These are phyloP conservation scores for Xerocomus alliaceus DNA, from an alignment of 1,284 basidiomycete species.

Conservation along the genomic window DNA sequence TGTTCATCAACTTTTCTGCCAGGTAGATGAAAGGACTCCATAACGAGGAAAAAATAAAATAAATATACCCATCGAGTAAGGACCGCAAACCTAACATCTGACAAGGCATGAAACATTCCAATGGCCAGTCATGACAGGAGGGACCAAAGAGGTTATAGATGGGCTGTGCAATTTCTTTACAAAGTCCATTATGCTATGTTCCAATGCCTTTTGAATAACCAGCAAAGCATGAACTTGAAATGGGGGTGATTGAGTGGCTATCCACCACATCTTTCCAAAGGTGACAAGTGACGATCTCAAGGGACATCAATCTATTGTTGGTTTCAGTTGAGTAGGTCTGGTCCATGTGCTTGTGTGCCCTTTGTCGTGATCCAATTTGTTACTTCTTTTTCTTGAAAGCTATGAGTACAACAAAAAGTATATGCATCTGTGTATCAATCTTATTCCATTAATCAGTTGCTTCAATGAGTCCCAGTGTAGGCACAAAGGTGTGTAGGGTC, in stretches of 20 bases:
- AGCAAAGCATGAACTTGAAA: background rate
- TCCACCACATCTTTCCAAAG: conserved; percentile 38
- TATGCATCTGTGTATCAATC: background rate
- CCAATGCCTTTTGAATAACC: conserved; percentile 6
- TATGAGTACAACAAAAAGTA: background rate
- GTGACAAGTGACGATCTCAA: conserved; percentile 25
- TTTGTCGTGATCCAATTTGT: conserved; percentile 15
- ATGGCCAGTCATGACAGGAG: background rate
- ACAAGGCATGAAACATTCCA: background rate
- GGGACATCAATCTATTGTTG: conserved; percentile 14
- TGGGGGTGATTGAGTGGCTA: conserved; percentile 21
- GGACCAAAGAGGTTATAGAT: conserved; percentile 3
- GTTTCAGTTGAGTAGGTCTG: background rate
- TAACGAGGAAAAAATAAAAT: too few species aligned
- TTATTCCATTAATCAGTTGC: background rate
- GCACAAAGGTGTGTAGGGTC: background rate
- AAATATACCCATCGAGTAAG: conserved; percentile 1
- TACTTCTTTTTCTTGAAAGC: conserved; percentile 9
- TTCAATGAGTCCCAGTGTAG: background rate
- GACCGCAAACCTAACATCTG: background rate
- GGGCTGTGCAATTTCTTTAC: conserved; percentile 14
- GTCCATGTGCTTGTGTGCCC: conserved; percentile 4
- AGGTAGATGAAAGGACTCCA: too few species aligned
- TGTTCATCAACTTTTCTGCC: too few species aligned
- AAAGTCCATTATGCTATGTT: conserved; percentile 15